Evolutionary conservation across 2,329 filamentous ascomycete genomes (phyloP).

Genomic region (Sclerotinia trifoliorum): DNA sequence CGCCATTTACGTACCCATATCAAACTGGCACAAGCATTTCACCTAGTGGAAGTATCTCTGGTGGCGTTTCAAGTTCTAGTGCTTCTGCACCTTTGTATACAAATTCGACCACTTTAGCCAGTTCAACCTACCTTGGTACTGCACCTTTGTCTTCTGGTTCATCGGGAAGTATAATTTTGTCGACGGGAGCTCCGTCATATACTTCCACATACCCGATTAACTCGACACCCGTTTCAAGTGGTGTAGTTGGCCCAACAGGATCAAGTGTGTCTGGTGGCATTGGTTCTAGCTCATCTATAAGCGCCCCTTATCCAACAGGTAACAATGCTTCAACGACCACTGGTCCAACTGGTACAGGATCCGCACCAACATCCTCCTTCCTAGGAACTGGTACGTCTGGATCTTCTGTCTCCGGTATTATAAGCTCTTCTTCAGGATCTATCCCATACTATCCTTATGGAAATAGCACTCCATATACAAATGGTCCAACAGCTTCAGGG

Average conservation of each 20-base stretch:
- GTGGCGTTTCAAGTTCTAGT: background rate
- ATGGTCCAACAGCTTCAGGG: constrained; percentile 1
- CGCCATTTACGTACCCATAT: constrained; percentile 11
- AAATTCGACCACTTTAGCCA: constrained; percentile 7
- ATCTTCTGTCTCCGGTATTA: constrained; percentile 21
- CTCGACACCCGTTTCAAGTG: constrained; percentile 7
- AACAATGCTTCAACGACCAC: constrained; percentile 20
- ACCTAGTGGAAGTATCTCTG: constrained; percentile 17
- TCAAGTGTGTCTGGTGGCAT: constrained; percentile 13
- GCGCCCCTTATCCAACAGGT: constrained; percentile 23
- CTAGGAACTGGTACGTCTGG: constrained; percentile 22
- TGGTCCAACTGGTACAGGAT: constrained; percentile 23
- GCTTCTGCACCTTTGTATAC: constrained; percentile 15
- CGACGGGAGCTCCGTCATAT: constrained; percentile 1
- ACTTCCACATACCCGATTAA: constrained; percentile 13
- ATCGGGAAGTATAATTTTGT: constrained; percentile 13
- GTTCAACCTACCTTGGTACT: constrained; percentile 14
- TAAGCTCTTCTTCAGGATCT: constrained; percentile 14
- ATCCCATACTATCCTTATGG: constrained; percentile 24
- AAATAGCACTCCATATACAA: constrained; percentile 8
- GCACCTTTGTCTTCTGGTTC: constrained; percentile 8
- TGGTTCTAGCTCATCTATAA: background rate
- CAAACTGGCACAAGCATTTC: constrained; percentile 7
- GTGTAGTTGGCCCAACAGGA: background rate
- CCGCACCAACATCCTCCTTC: constrained; percentile 11